phyloP scores from a whole-genome alignment of 805 yeast species.

The Suhomyces sp. region DNA sequence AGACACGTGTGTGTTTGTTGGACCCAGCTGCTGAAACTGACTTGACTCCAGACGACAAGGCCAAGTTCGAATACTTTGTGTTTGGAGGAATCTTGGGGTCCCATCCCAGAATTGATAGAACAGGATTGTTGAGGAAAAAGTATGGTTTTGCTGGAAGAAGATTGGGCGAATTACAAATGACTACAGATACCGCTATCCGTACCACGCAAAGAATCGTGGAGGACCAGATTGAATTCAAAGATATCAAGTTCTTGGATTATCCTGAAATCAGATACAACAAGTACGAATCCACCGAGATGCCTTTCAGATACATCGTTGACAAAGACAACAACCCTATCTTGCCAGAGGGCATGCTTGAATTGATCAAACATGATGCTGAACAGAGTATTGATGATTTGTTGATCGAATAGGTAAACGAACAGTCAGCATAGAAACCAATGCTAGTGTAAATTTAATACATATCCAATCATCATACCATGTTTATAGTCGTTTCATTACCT shows the following conservation, averaged over 20 bases:
- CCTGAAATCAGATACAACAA: constrained; percentile 89
- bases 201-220: constrained; percentile 82
- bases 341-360: constrained; percentile 87
- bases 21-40: constrained; percentile 86
- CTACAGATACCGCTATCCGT: constrained; percentile 95
- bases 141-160: constrained; percentile 87
- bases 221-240: constrained; percentile 55
- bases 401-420: neutral
- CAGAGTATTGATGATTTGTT: constrained; percentile 74
- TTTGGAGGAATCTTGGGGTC: constrained; percentile 97
- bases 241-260: constrained; percentile 83
- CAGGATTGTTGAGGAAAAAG: constrained; percentile 78
- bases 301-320: constrained; percentile 84
- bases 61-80: constrained; percentile 77
- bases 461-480: too few species aligned
- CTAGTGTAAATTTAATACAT: too few species aligned
- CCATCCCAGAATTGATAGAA: constrained; percentile 90
- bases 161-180: constrained; percentile 88
- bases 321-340: constrained; percentile 68
- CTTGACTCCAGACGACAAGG: constrained; percentile 66
- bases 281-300: constrained; percentile 96
- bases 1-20: constrained; percentile 67
- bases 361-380: constrained; percentile 83
- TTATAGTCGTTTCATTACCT: too few species aligned
- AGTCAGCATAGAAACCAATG: neutral